phyloP scores from a whole-genome alignment of 441 rosid genomes.

The Gossypium davidsonii region DNA sequence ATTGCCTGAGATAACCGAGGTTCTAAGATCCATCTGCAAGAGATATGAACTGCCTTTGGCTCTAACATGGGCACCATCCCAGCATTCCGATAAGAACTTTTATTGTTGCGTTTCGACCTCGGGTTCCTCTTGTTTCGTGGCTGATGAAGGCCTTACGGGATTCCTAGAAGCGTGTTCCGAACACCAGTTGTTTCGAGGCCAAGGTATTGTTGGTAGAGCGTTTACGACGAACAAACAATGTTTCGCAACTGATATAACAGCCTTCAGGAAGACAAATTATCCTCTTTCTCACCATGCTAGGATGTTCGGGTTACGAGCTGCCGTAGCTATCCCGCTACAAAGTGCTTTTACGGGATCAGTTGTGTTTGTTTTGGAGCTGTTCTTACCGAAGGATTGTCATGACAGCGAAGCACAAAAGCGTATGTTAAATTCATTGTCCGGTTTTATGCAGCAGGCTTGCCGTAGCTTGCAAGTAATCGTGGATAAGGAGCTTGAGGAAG shows the following conservation, averaged over 20 bases:
- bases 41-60: constrained; percentile 58
- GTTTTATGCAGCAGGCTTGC: constrained; percentile 39
- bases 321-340: constrained; percentile 58
- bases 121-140: constrained; percentile 60
- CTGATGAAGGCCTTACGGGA: constrained; percentile 28
- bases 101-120: constrained; percentile 55
- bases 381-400: constrained; percentile 55
- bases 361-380: constrained; percentile 66
- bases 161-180: constrained; percentile 75
- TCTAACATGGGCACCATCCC: constrained; percentile 73
- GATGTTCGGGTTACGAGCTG: constrained; percentile 58
- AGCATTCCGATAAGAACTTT: constrained; percentile 58
- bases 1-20: constrained; percentile 49
- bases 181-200: constrained; percentile 59
- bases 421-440: constrained; percentile 38
- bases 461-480: constrained; percentile 36
- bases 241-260: constrained; percentile 49
- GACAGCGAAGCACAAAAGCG: constrained; percentile 39
- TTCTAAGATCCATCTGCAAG: constrained; percentile 55
- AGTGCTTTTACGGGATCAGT: constrained; percentile 35
- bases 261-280: constrained; percentile 48
- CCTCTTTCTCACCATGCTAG: constrained; percentile 80
- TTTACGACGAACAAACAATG: constrained; percentile 43
- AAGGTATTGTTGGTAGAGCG: constrained; percentile 73
- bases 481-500: constrained; percentile 44